Percentiles rank a stretch among this genome's conserved stretches.
These are phyloP conservation scores for Podospora comata DNA, from an alignment of 495 filamentous ascomycete species.

Conservation along the genomic window DNA sequence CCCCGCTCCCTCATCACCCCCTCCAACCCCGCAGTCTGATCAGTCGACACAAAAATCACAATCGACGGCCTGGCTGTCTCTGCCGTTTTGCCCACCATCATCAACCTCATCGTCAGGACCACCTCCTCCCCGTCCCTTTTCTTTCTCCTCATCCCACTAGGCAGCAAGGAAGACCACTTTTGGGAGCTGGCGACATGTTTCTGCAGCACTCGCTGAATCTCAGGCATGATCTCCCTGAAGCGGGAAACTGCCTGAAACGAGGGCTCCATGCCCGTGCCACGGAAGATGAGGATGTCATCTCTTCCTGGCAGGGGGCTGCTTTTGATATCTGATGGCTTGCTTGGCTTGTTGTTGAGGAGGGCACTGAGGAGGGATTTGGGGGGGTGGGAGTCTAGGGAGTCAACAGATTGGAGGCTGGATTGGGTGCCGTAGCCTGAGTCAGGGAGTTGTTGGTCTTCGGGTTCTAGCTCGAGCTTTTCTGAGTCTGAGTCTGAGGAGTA, in stretches of 20 bases:
- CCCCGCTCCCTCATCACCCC: not conserved
- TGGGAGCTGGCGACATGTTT: not conserved
- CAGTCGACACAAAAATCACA: slow-evolving; percentile 14
- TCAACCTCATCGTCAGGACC: slow-evolving; percentile 13
- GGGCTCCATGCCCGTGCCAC: not conserved
- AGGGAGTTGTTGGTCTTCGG: no score
- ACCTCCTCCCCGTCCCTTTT: not conserved
- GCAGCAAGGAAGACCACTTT: not conserved
- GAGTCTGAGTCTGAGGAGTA: no score
- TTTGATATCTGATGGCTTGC: no score
- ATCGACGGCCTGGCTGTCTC: slow-evolving; percentile 11
- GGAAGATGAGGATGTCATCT: slow-evolving; percentile 6
- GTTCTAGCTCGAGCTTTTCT: no score
- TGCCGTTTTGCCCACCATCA: slow-evolving; percentile 6
- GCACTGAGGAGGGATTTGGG: no score
- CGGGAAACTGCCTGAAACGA: not conserved
- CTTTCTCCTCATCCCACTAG: not conserved
- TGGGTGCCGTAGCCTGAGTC: no score
- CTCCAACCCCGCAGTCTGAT: slow-evolving; percentile 5
- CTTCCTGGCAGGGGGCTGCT: slow-evolving; percentile 6
- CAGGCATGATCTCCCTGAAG: slow-evolving; percentile 11
- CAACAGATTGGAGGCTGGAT: no score
- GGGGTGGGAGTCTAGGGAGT: no score
- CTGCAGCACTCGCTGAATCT: slow-evolving; percentile 5
- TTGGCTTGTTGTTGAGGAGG: no score